Conservation (phyloP, 306 rosid genomes). For the Medicago ruthenica region DNA sequence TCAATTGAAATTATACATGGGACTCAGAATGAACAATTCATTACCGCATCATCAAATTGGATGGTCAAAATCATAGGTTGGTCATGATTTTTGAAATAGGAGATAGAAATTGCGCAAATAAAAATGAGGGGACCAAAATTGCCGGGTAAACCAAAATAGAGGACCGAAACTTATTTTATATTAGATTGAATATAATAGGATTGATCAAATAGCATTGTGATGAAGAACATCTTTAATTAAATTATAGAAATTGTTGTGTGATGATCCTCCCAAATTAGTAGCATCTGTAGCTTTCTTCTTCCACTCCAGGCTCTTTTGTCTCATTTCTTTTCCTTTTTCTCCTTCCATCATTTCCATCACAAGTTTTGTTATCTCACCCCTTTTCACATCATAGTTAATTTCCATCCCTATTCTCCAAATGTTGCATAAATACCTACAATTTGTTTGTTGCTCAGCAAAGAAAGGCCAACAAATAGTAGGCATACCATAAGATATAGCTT, state of each 20-base stretch:
- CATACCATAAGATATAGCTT: background rate
- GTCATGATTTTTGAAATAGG: too few relatives aligned
- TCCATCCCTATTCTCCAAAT: conserved; percentile 35
- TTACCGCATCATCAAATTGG: too few relatives aligned
- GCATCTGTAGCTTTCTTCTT: conserved; percentile 7
- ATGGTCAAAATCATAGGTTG: too few relatives aligned
- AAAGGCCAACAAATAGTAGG: conserved; percentile 44
- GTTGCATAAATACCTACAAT: conserved; percentile 34
- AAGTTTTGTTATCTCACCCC: conserved; percentile 12
- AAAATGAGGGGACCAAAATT: too few relatives aligned
- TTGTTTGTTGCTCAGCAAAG: conserved; percentile 46
- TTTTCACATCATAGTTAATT: conserved; percentile 28
- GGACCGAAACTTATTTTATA: too few relatives aligned
- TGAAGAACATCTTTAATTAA: conserved; percentile 10
- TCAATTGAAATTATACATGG: too few relatives aligned
- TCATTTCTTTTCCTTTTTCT: conserved; percentile 33
- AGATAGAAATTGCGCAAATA: too few relatives aligned
- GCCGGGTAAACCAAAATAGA: too few relatives aligned
- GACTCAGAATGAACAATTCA: too few relatives aligned
- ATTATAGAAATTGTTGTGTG: conserved; percentile 20
- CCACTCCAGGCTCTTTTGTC: conserved; percentile 20
- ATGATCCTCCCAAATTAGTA: conserved; percentile 21
- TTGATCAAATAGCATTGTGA: background rate
- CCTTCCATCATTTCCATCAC: conserved; percentile 26
- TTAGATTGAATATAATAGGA: too few relatives aligned